These are phyloP conservation scores for Funneliformis caledonium DNA, from an alignment of 371 early-diverging fungal genomes.

Conservation along the genomic window DNA sequence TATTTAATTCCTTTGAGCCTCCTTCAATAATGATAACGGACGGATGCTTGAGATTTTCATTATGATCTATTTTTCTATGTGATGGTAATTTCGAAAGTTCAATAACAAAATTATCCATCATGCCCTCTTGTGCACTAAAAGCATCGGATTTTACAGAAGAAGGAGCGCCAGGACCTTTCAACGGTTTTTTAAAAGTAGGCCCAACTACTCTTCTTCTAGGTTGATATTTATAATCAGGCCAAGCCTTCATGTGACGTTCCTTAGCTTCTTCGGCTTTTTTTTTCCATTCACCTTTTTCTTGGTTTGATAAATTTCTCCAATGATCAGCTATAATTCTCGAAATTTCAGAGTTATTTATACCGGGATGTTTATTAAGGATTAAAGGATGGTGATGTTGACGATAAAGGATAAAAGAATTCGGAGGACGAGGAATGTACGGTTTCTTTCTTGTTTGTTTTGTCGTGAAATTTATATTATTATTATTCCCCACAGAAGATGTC, in stretches of 20 bases:
- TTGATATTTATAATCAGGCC: constrained; percentile 69
- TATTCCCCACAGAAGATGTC: neutral
- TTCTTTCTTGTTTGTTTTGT: constrained; percentile 37
- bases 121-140: neutral
- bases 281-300: constrained; percentile 62
- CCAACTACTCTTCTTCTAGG: constrained; percentile 37
- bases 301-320: constrained; percentile 65
- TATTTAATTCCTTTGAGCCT: constrained; percentile 36
- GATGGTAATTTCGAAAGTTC: constrained; percentile 16
- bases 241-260: constrained; percentile 58
- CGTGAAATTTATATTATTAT: constrained; percentile 15
- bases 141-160: neutral
- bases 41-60: neutral
- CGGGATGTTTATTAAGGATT: constrained; percentile 55
- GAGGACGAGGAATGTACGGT: constrained; percentile 51
- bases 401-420: constrained; percentile 76
- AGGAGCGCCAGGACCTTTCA: constrained; percentile 25
- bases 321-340: constrained; percentile 68
- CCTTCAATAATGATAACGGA: constrained; percentile 36
- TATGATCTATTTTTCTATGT: neutral
- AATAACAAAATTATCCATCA: constrained; percentile 32
- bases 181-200: constrained; percentile 28
- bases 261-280: constrained; percentile 57
- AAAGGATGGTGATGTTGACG: constrained; percentile 65
- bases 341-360: constrained; percentile 70